Evolutionary conservation across 2,329 filamentous ascomycete species (phyloP).

Genomic region (Botrytis deweyae): DNA sequence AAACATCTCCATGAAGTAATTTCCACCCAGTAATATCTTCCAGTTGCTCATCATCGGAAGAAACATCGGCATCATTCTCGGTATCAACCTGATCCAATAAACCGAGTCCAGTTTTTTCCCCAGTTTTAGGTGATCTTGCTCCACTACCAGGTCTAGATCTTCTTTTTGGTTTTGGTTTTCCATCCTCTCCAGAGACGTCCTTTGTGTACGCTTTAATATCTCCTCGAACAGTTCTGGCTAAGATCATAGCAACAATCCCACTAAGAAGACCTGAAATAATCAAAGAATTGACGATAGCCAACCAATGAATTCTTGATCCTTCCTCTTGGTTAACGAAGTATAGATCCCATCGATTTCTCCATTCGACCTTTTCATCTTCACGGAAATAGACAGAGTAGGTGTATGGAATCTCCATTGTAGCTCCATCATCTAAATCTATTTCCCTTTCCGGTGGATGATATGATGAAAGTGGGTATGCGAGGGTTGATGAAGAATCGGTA

Average conservation of each 20-base stretch:
- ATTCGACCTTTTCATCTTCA: constrained; percentile 76
- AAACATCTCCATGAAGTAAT: constrained; percentile 82
- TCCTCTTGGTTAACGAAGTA: constrained; percentile 89
- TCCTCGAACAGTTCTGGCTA: constrained; percentile 72
- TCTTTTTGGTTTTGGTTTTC: constrained; percentile 56
- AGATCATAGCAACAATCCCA: constrained; percentile 75
- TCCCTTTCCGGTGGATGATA: constrained; percentile 55
- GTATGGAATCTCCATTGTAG: constrained; percentile 73
- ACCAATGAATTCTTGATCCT: constrained; percentile 78
- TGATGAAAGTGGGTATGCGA: constrained; percentile 57
- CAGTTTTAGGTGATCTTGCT: constrained; percentile 45
- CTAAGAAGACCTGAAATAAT: constrained; percentile 79
- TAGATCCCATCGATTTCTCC: constrained; percentile 81
- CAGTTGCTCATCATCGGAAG: constrained; percentile 68
- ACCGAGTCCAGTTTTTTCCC: constrained; percentile 54
- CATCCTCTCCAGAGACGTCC: constrained; percentile 64
- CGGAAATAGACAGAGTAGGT: constrained; percentile 90
- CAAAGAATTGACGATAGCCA: constrained; percentile 83
- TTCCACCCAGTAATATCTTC: constrained; percentile 90
- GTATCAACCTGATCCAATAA: constrained; percentile 60
- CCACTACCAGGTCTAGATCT: constrained; percentile 45
- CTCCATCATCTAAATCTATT: constrained; percentile 60
- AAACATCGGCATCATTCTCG: constrained; percentile 53
- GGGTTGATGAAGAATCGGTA: constrained; percentile 48
- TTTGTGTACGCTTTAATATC: constrained; percentile 72